Percentiles rank a stretch among this genome's conserved stretches.
Evolutionary conservation across 2,329 filamentous ascomycete genomes (phyloP).

Genomic region (Chaetomium sp.): DNA sequence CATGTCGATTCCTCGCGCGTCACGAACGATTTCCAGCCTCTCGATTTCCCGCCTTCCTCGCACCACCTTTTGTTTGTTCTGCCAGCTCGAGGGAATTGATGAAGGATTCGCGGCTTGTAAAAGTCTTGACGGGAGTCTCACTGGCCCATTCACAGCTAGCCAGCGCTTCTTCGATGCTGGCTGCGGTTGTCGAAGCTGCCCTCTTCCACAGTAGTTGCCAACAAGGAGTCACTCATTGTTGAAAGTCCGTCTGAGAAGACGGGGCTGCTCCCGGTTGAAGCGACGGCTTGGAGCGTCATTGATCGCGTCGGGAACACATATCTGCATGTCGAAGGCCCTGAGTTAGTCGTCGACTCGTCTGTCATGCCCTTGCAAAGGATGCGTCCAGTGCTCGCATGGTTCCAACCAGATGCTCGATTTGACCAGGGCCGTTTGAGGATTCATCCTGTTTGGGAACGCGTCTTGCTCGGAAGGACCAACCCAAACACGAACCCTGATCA

Average conservation of each 20-base stretch:
- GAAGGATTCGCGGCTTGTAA: slow-evolving; percentile 14
- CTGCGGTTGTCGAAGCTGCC: too few species aligned
- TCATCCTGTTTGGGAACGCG: slow-evolving; percentile 14
- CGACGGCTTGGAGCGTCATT: too few species aligned
- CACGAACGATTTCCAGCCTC: slow-evolving; percentile 22
- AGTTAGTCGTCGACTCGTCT: too few species aligned
- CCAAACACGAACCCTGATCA: slow-evolving; percentile 1
- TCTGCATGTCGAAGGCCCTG: too few species aligned
- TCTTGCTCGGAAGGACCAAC: slow-evolving; percentile 17
- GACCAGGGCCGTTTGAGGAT: slow-evolving; percentile 4
- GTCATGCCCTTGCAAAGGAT: neutral
- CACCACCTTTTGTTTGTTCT: slow-evolving; percentile 15
- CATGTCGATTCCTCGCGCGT: slow-evolving; percentile 12
- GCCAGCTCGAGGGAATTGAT: slow-evolving; percentile 8
- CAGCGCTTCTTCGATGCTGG: too few species aligned
- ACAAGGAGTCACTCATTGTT: too few species aligned
- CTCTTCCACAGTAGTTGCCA: too few species aligned
- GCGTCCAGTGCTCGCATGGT: slow-evolving; percentile 10
- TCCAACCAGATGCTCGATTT: neutral
- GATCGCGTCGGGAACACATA: too few species aligned
- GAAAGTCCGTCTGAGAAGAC: too few species aligned
- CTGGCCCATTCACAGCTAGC: too few species aligned
- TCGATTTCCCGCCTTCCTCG: slow-evolving; percentile 20
- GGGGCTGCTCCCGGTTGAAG: too few species aligned
- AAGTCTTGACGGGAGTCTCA: neutral